Conservation (phyloP, 176 grass and related monocot species). For the Stipa capillata region DNA sequence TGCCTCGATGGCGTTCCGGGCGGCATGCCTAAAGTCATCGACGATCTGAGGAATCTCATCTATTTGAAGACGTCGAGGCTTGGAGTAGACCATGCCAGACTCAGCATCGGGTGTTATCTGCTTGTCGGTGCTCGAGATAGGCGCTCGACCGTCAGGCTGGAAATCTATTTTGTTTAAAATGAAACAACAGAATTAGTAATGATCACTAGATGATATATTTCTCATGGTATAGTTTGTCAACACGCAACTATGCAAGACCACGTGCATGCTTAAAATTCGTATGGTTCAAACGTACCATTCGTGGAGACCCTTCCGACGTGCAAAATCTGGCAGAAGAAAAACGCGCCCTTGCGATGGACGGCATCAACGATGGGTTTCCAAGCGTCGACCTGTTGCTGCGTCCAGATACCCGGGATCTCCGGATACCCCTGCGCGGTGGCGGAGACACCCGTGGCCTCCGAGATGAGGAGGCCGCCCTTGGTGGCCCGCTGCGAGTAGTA, state of each 20-base stretch:
- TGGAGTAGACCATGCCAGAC: background rate
- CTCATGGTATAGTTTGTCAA: background rate
- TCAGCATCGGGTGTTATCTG: background rate
- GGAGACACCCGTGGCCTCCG: constrained; percentile 28
- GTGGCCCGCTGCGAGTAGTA: constrained; percentile 40
- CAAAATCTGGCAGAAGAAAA: constrained; percentile 41
- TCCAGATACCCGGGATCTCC: constrained; percentile 23
- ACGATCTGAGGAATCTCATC: background rate
- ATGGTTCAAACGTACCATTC: background rate
- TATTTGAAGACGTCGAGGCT: background rate
- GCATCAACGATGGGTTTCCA: constrained; percentile 55
- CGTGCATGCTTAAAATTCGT: background rate
- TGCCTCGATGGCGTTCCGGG: background rate
- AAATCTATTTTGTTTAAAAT: background rate
- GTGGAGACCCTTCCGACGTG: constrained; percentile 28
- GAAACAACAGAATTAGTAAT: background rate
- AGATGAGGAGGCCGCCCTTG: constrained; percentile 25
- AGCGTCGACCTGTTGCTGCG: constrained; percentile 18
- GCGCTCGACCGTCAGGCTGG: background rate
- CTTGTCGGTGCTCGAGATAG: constrained; percentile 17
- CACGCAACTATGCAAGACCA: background rate
- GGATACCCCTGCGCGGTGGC: constrained; percentile 23
- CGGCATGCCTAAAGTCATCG: background rate
- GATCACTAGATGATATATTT: background rate
- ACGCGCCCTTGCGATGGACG: constrained; percentile 30